A percentile compares a stretch with the other conserved stretches of the same genome.
Evolutionary conservation across 768 basidiomycete species (phyloP).

Genomic region (Leccinum longicurvipes): DNA sequence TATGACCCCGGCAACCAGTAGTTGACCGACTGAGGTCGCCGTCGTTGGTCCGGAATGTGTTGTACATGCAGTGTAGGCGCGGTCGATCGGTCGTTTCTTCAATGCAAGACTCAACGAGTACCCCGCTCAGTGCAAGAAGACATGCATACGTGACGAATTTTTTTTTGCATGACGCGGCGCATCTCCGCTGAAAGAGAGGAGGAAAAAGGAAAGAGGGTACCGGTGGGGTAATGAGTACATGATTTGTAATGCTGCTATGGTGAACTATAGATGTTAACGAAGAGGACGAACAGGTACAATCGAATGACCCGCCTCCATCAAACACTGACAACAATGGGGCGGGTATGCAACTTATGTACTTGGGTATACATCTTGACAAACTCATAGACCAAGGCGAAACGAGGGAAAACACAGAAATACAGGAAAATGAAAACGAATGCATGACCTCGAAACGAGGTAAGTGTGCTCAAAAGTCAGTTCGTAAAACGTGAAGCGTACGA

Average conservation of each 20-base stretch:
- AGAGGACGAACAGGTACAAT: not conserved
- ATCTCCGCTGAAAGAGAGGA: not conserved
- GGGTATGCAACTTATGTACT: not conserved
- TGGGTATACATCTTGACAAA: constrained; percentile 2
- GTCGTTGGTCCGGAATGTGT: not conserved
- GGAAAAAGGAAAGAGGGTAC: not conserved
- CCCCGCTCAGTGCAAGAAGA: not conserved
- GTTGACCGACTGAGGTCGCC: too few relatives aligned
- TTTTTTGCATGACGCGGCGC: not conserved
- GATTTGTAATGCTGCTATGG: not conserved
- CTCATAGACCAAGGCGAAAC: not conserved
- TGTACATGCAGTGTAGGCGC: not conserved
- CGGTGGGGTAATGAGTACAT: not conserved
- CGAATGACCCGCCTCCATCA: not conserved
- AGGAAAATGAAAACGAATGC: not conserved
- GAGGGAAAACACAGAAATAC: too few relatives aligned
- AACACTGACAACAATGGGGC: not conserved
- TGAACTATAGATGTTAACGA: not conserved
- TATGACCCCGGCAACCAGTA: too few relatives aligned
- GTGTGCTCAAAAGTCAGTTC: not conserved
- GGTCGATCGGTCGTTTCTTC: not conserved
- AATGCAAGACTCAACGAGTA: not conserved
- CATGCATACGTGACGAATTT: not conserved
- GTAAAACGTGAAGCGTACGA: not conserved
- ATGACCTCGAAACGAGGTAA: constrained; percentile 1